Base-by-base conservation (phyloP, 257 asterid species). In the Euphrasia confusa region DNA sequence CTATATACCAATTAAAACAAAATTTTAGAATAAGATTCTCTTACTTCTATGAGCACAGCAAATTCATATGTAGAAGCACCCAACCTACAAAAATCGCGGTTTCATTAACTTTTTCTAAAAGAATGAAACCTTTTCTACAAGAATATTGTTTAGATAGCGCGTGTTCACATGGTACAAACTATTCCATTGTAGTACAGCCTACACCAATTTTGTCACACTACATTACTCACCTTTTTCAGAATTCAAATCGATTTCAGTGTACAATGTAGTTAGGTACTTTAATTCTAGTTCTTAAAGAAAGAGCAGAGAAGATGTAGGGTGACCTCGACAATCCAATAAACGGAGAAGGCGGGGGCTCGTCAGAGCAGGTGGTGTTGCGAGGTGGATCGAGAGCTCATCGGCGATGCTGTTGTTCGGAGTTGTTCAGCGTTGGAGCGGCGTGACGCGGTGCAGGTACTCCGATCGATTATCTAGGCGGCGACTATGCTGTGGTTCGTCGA, bases 301-400 rank as follows among this genome's bases (percentile, higher is more conserved):
- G 63, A 66, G 18, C 61, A 56, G n/a, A 10, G 21, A 4, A 27
- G 57, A 45, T 69, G 48, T 4, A 52, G n/a, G 39, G 78, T 40
- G 66, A 89, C 99, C 97, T 89, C 95, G 60, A 89, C 75, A 67
- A 92, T 92, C 99, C 96, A 89, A 71, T 89, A 91, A 59, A 89
- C 95, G 24, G 24, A 21, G 24, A 21, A 21, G 24, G 24, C 24
- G 24, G 24, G 24, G 24, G 24, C 24, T 21, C 24, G 24, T 21
- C 24, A 21, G 24, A 21, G 24, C 1, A 21, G 24, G 24, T 21
- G 24, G 24, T 21, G 24, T 21, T 21, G 24, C 24, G 24, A 21
- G 24, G 24, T 21, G 24, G 24, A 21, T 21, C 24, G 24, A 21
- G 24, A 21, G 24, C 24, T 21, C 24, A 21, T 21, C 24, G 24